Evolutionary conservation across 2,329 filamentous ascomycete genomes (phyloP), one percentile per base, ranked within the genome.

Genomic region (Colletotrichum gigasporum): DNA sequence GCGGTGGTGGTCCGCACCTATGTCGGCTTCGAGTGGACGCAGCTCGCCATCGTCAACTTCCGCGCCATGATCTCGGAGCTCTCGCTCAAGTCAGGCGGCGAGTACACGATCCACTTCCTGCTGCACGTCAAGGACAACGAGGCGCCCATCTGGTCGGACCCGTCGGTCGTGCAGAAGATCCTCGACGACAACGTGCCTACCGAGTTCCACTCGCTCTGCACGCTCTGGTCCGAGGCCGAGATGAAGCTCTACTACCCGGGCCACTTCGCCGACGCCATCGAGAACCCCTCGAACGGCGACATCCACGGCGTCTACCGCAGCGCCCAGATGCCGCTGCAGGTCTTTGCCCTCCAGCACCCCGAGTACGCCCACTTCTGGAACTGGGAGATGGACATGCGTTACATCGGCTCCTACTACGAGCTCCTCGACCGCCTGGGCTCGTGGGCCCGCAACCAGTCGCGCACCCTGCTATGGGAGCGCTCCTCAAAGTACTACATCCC

Each of bases 101-200:
- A 97, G 74, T 97, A 96, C 71, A 85, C 86, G 4, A 84, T 97
- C 3, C 92, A 96, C 75, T 93, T 97, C 73, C 82, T 97, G 34
- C 85, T 97, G 37, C 93, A 97, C 69, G 92, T 96, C 68, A 93
- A 92, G 71, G 91, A 96, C 74, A 86, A 91, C 69, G 87, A 91
- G 71, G 80, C 90, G 41, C 91, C 91, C 44, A 93, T 97, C 69
- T 97, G 91, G 91, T 88, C 92, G 0, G 92, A 96, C 71, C 87
- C 91, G 16, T 83, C 86, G 30, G 90, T 89, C 0, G 92, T 93
- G 63, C 86, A 93, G 69, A 83, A 85, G 14, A 86, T 95, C 71
- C 81, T 97, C 72, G 84, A 88, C 73, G 79, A 86, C 72, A 83
- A 90, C 71, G 77, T 91, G 70, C 83, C 92, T 0, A 82, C 86